Evolutionary conservation across 306 rosid genomes (phyloP), one percentile per base, ranked within the genome.

Genomic region (Echinosophora koreensis): DNA sequence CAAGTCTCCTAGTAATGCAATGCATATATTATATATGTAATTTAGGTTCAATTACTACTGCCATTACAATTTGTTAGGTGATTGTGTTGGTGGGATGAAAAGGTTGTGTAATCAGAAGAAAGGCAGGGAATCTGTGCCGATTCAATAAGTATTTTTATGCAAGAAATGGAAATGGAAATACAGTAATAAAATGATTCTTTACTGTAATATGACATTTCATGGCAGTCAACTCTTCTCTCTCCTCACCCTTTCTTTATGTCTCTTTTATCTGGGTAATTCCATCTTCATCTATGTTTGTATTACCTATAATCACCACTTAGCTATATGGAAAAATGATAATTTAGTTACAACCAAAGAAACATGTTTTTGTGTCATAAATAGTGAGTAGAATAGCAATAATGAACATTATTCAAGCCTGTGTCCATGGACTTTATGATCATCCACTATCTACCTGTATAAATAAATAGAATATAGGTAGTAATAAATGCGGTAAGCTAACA

Each of bases 171-270:
- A 83, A 82, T 83, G 81, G 66, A 81, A 83, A 83, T 77, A 66
- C 86, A 85, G 64, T 79, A 78, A 82, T 82, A 87, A 80, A 84
- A 65, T 73, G 9, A 88, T 90, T 88, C 87, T 88, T 90, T 86
- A 34, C 74, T 85, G 89, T 86, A 83, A 78, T 80, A 63, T 54
- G 70, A 54, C 52, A 35, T 52, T 44, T 60, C 50, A 37, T 47
- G 52, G 55, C 62, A 73, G 14, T 73, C 59, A 74, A 39, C 5
- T 70, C n/a, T 11, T n/a, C 22, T 62, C 4, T 41, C 8, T 28
- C 2, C 47, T 64, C 0, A 17, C 14, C 64, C 8, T 2, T 11
- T 34, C 8, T 3, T 15, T 34, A 27, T 46, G 11, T 2, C 27
- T 3, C 32, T 17, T 14, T 14, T 8, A 17, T 17, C 7, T 0